Base-by-base conservation (phyloP, 179 eudicot genomes). In the Kewa caespitosa region DNA sequence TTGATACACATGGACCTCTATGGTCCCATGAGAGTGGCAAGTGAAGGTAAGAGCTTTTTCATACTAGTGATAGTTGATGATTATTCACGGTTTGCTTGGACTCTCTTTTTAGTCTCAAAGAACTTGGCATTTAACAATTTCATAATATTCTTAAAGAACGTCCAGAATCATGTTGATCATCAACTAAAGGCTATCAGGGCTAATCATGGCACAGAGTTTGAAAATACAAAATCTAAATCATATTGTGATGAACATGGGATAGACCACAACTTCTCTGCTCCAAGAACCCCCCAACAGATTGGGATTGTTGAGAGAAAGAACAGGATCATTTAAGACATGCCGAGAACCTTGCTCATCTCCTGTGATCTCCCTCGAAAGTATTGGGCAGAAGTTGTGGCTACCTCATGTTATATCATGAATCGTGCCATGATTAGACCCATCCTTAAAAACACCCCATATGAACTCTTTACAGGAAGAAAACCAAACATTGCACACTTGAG, bases 381-480 rank as follows among this genome's bases (percentile, higher is more conserved):
- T 31, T n/a, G 43, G 22, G 22, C 22, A 6, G 5, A 20, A n/a
- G n/a, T n/a, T n/a, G n/a, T 68, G 22, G 42, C 39, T 17, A 68
- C 55, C 1, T 0, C 54, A 39, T 68, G 55, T 28, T 41, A 68
- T 20, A 41, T 68, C 3, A 13, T 11, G 0, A 68, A 68, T 39
- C 6, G 33, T 3, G 22, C 7, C 8, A 38, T 41, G 28, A n/a
- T 68, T 23, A 68, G 34, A 27, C 32, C 31, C 1, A 9, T 68
- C 33, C 20, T 41, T 0, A 23, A 41, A 5, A 68, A 68, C 25
- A 68, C 72, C 7, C 32, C 55, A 13, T 68, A 68, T 8, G 88
- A 85, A 60, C 85, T 81, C 86, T 83, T 85, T n/a, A n/a, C n/a
- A n/a, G n/a, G n/a, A n/a, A n/a, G n/a, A n/a, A n/a, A n/a, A n/a